Conservation (phyloP, 2,329 filamentous ascomycete genomes). For the Fusarium virguliforme region DNA sequence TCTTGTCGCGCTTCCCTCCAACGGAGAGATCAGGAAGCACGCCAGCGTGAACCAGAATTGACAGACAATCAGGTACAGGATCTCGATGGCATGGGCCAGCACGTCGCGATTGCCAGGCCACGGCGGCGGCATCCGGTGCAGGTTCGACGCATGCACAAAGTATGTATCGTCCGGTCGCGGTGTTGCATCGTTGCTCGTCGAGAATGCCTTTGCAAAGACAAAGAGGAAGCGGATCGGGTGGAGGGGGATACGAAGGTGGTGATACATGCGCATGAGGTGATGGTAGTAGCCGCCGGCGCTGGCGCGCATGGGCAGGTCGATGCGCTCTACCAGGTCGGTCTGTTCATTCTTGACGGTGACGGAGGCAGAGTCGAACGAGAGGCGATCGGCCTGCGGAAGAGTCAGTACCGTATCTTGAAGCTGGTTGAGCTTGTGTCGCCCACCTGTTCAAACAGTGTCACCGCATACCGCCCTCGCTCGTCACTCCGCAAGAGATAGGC, state of each 20-base stretch:
- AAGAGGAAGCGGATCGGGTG: conserved; percentile 69
- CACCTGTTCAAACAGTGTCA: conserved; percentile 60
- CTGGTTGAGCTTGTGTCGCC: conserved; percentile 8
- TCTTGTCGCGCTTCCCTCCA: background rate
- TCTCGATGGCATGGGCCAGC: conserved; percentile 61
- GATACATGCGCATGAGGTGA: conserved; percentile 71
- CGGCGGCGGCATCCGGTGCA: conserved; percentile 64
- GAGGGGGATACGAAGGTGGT: conserved; percentile 67
- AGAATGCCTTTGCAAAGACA: conserved; percentile 61
- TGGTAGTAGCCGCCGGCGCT: conserved; percentile 65
- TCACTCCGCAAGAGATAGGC: conserved; percentile 57
- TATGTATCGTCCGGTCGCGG: conserved; percentile 55
- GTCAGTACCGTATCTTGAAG: background rate
- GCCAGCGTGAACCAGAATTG: conserved; percentile 70
- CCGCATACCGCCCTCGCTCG: conserved; percentile 49
- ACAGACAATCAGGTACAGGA: conserved; percentile 62
- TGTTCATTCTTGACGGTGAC: conserved; percentile 55
- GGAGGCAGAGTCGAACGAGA: conserved; percentile 60
- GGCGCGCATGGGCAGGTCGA: conserved; percentile 60
- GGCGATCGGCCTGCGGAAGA: conserved; percentile 50
- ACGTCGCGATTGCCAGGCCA: conserved; percentile 58
- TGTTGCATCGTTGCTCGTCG: conserved; percentile 26
- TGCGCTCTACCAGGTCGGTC: conserved; percentile 53
- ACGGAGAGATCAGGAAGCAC: conserved; percentile 65
- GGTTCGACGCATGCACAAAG: conserved; percentile 70